Percentiles rank a stretch among this genome's conserved stretches.
Evolutionary conservation across 2,329 filamentous ascomycete species (phyloP).

Genomic region (Meredithiella fracta): DNA sequence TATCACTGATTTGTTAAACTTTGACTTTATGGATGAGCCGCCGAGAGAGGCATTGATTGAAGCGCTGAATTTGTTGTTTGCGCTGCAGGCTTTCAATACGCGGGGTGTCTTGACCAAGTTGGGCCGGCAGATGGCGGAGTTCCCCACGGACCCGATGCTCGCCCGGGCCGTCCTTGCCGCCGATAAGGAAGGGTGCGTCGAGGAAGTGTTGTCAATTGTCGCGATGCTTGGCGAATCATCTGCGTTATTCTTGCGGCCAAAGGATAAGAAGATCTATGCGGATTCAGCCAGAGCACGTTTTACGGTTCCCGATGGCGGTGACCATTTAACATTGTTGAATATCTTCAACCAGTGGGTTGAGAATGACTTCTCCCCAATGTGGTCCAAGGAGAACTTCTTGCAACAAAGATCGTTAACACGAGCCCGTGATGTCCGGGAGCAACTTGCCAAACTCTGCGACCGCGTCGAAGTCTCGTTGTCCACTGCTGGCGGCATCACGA

Average conservation of each 20-base stretch:
- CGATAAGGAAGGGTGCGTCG: constrained; percentile 79
- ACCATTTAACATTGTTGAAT: constrained; percentile 75
- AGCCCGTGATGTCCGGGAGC: constrained; percentile 80
- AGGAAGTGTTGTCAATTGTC: constrained; percentile 85
- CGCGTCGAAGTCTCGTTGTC: constrained; percentile 69
- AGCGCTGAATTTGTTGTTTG: constrained; percentile 79
- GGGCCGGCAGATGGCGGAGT: constrained; percentile 87
- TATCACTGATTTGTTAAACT: constrained; percentile 81
- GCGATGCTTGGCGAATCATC: constrained; percentile 82
- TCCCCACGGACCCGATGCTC: constrained; percentile 82
- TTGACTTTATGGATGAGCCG: constrained; percentile 92
- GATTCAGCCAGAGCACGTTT: constrained; percentile 81
- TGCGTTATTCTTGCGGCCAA: constrained; percentile 82
- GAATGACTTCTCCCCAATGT: constrained; percentile 71
- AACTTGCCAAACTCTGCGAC: constrained; percentile 82
- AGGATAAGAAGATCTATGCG: constrained; percentile 93
- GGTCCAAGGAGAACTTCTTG: constrained; percentile 84
- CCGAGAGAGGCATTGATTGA: constrained; percentile 78
- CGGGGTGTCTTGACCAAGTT: constrained; percentile 78
- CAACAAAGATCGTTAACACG: constrained; percentile 80
- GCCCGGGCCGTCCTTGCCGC: constrained; percentile 78
- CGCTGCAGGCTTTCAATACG: constrained; percentile 75
- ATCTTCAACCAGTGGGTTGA: constrained; percentile 95
- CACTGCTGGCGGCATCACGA: constrained; percentile 45
- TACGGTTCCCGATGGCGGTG: constrained; percentile 77